Evolutionary conservation across 2,329 filamentous ascomycete species (phyloP).

Genomic region (Cercospora sp.): DNA sequence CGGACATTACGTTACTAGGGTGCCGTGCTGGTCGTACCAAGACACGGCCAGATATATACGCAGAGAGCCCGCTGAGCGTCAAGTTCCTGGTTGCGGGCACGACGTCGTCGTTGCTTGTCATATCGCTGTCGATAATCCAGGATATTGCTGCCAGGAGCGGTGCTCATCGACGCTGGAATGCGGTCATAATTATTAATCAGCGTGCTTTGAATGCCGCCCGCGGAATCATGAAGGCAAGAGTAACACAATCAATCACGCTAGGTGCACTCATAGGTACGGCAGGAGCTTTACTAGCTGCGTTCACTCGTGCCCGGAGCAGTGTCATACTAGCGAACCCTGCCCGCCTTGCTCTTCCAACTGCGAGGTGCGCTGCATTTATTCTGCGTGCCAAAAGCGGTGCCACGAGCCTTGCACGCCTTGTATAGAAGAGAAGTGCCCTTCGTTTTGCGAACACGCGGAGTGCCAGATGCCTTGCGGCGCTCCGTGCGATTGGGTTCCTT

Average conservation of each 20-base stretch:
- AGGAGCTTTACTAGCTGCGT: conserved; percentile 56
- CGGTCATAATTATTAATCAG: conserved; percentile 57
- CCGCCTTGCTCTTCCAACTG: conserved; percentile 53
- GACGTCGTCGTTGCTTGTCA: conserved; percentile 52
- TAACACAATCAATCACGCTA: conserved; percentile 45
- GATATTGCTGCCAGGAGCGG: conserved; percentile 50
- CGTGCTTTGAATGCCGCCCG: conserved; percentile 53
- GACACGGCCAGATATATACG: conserved; percentile 53
- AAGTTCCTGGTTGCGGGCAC: conserved; percentile 59
- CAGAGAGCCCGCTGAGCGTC: conserved; percentile 46
- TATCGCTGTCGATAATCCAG: conserved; percentile 43
- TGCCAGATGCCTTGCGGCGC: conserved; percentile 62
- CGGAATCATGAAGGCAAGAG: conserved; percentile 37
- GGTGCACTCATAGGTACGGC: conserved; percentile 53
- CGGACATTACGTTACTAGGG: conserved; percentile 28
- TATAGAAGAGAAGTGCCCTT: conserved; percentile 55
- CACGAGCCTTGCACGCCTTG: conserved; percentile 63
- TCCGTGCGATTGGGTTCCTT: conserved; percentile 68
- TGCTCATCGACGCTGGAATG: conserved; percentile 56
- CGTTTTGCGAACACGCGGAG: conserved; percentile 54
- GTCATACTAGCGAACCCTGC: conserved; percentile 55
- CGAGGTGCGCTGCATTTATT: conserved; percentile 59
- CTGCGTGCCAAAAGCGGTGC: conserved; percentile 57
- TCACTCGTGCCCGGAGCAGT: conserved; percentile 55
- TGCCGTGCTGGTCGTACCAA: conserved; percentile 42